Conservation (phyloP, 257 asterid species). For the Capsicum baccatum region DNA sequence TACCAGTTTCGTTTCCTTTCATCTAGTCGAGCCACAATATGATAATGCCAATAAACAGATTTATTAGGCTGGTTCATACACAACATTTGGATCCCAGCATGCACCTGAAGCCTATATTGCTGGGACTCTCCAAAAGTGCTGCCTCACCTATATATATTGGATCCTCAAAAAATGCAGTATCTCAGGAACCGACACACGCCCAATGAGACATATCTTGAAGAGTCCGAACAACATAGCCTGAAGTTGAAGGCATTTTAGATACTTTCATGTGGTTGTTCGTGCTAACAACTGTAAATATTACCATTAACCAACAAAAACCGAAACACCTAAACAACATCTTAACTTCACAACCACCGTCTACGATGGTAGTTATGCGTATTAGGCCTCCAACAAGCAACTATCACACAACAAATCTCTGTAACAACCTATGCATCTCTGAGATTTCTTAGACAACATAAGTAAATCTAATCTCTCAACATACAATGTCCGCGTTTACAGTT, state of each 20-base stretch:
- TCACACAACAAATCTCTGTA: neutral
- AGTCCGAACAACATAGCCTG: neutral
- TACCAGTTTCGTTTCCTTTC: slow-evolving; percentile 3
- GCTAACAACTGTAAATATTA: neutral
- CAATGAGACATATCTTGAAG: neutral
- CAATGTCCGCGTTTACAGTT: neutral
- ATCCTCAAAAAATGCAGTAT: neutral
- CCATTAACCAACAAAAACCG: neutral
- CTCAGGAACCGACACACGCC: neutral
- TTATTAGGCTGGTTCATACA: neutral
- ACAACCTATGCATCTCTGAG: neutral
- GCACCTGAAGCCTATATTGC: neutral
- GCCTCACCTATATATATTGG: neutral
- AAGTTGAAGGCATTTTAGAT: neutral
- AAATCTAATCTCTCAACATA: neutral
- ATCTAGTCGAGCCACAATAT: neutral
- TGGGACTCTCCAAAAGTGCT: neutral
- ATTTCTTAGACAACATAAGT: neutral
- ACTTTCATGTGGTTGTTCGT: no score
- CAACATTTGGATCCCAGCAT: neutral
- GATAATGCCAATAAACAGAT: neutral
- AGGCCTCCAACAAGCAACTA: neutral
- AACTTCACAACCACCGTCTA: neutral
- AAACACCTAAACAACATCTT: neutral
- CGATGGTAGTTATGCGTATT: neutral